These are phyloP conservation scores for Carpinus fangiana DNA, from an alignment of 306 rosid genomes.

Conservation along the genomic window DNA sequence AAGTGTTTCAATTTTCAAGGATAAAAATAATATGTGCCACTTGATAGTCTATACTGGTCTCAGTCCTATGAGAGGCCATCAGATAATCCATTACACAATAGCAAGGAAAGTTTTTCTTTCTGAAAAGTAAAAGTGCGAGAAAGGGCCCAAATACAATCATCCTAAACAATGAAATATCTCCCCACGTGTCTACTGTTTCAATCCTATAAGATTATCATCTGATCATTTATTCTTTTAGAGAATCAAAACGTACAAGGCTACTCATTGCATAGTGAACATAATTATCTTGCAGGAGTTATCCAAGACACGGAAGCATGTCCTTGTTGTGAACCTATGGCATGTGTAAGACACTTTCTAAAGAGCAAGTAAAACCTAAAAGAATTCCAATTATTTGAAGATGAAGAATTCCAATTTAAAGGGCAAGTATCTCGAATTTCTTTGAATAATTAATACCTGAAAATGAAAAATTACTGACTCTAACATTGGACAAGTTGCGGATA, in stretches of 20 bases:
- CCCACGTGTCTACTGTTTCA: background rate
- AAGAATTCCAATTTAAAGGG: background rate
- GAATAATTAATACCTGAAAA: conserved; percentile 60
- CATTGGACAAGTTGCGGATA: conserved; percentile 58
- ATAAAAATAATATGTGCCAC: background rate
- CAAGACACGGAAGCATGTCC: background rate
- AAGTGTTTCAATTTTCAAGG: conserved; percentile 18
- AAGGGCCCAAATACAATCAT: background rate
- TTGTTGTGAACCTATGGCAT: no score
- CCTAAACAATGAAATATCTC: conserved; percentile 2
- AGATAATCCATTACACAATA: background rate
- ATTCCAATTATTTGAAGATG: background rate
- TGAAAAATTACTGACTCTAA: conserved; percentile 60
- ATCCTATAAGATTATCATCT: background rate
- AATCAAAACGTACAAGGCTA: background rate
- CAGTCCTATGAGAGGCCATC: conserved; percentile 3
- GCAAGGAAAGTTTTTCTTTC: background rate
- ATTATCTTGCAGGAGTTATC: background rate
- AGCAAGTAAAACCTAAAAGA: background rate
- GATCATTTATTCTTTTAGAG: background rate
- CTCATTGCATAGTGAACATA: background rate
- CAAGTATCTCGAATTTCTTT: conserved; percentile 25
- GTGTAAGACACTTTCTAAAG: no score
- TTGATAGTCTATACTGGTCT: background rate
- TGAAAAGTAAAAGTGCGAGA: background rate